Evolutionary conservation across 345 rosid species (phyloP), one percentile per base, ranked within the genome.

Genomic region (Heritiera littoralis): DNA sequence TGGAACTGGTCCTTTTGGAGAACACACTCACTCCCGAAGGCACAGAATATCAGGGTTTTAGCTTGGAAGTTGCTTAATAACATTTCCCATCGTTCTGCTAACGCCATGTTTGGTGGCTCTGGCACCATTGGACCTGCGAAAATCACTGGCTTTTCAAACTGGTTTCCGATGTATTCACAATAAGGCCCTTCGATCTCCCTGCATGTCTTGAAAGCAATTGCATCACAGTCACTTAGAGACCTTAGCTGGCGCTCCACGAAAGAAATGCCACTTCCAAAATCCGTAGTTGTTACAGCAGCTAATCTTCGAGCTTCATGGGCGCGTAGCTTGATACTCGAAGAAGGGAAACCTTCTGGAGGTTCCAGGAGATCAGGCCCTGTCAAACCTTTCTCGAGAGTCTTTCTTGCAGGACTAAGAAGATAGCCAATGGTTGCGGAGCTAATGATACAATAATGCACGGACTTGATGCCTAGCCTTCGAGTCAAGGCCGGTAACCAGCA

Each of bases 11-110:
- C 59, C 67, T 76, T 83, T 7, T 76, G 59, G 14, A 75, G 80
- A 64, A 77, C 23, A 70, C 83, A 80, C 52, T 88, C 87, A 14
- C 88, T 88, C 8, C 89, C 88, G 9, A 88, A 81, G 32, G 85
- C 86, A 63, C 88, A 84, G 63, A 55, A 88, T 3, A 88, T 71
- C 1, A 86, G 70, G 1, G 78, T 54, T 3, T 66, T 68, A 1
- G 74, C 78, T 46, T 75, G n/a, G 13, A 81, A 86, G 3, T 3
- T 38, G 12, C 52, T 68, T 15, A 84, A 76, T 38, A 74, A 20
- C 0, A 72, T 64, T 2, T 41, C 73, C 73, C 76, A 48, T n/a
- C 56, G n/a, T 70, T 82, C 83, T n/a, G 86, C 87, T 3, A 86
- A 28, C 1, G 35, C 69, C 10, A 67, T 20, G 6, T 3, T 67